Base-by-base conservation (phyloP, 345 rosid species). In the Eucalyptus victrix region DNA sequence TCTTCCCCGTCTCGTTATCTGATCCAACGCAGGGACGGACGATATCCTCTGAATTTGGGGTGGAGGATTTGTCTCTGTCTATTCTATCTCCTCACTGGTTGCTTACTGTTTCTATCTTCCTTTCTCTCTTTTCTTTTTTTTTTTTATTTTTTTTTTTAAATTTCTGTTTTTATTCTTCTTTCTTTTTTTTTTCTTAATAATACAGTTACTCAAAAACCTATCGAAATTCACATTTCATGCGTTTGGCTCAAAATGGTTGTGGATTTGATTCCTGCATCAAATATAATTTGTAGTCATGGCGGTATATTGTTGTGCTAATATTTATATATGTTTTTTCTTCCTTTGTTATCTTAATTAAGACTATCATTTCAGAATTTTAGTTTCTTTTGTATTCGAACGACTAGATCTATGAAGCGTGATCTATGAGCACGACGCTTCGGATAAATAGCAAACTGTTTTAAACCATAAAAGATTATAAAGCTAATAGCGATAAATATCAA, bases 191-290 rank as follows among this genome's bases (percentile, higher is more conserved):
- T 62, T 3, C 2, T 32, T n/a, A 4, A n/a, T 65, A 65, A n/a
- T 8, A 16, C 76, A 32, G 9, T 15, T 65, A n/a, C 76, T 16
- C 76, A 16, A n/a, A 65, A 65, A 65, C 37, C 11, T 1, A n/a
- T 32, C 6, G 26, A 53, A 53, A 53, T 53, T 8, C 58, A 53
- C 9, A 1, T 8, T 53, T 2, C 58, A 53, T 53, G 58, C 5
- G 2, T 21, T 53, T 0, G 0, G 19, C 11, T 65, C 37, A 16
- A 65, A 65, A n/a, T 32, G 9, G 19, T 16, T 0, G 6, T n/a
- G 6, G 21, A 65, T 65, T 65, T 1, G 40, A 65, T 65, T 65
- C 37, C 0, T 60, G 32, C 67, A 28, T 65, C 37, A 15, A n/a
- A 65, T 65, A 4, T 65, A n/a, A n/a, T 2, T 16, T 15, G 76